Percentiles rank a stretch among this genome's conserved stretches.
Conservation (phyloP, 1,284 basidiomycete genomes). For the Exobasidium rhododendri region DNA sequence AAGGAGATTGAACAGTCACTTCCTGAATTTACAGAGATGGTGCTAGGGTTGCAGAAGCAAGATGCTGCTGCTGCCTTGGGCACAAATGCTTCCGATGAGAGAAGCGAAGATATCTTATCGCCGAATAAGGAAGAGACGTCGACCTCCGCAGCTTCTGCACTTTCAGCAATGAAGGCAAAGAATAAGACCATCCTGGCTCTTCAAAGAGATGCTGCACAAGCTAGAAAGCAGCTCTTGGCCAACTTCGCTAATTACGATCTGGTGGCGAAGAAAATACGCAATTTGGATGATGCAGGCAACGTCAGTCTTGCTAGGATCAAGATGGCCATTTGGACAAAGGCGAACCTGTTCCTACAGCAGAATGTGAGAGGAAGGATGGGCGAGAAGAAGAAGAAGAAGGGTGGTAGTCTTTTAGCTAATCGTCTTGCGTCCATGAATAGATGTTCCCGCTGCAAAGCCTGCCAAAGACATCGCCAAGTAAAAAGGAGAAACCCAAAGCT, state of each 20-base stretch:
- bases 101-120: neutral
- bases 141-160: neutral
- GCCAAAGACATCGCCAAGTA: slow-evolving; percentile 60
- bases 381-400: too few relatives aligned
- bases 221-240: slow-evolving; percentile 75
- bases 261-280: slow-evolving; percentile 76
- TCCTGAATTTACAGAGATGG: slow-evolving; percentile 69
- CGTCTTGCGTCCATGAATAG: slow-evolving; percentile 15
- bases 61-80: slow-evolving; percentile 41
- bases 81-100: neutral
- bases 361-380: slow-evolving; percentile 73
- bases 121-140: neutral
- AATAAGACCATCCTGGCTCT: slow-evolving; percentile 27
- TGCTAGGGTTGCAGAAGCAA: slow-evolving; percentile 60
- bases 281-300: slow-evolving; percentile 65
- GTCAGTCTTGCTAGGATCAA: neutral
- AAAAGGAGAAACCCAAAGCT: neutral
- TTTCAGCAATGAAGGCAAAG: slow-evolving; percentile 4
- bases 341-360: slow-evolving; percentile 78
- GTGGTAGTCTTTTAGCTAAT: too few relatives aligned
- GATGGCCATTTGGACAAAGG: slow-evolving; percentile 69
- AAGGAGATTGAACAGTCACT: slow-evolving; percentile 68
- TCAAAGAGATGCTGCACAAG: slow-evolving; percentile 63
- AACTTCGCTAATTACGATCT: slow-evolving; percentile 84
- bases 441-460: slow-evolving; percentile 60